Evolutionary conservation across 2,329 filamentous ascomycete species (phyloP).

Genomic region (Neofusicoccum laricinum): DNA sequence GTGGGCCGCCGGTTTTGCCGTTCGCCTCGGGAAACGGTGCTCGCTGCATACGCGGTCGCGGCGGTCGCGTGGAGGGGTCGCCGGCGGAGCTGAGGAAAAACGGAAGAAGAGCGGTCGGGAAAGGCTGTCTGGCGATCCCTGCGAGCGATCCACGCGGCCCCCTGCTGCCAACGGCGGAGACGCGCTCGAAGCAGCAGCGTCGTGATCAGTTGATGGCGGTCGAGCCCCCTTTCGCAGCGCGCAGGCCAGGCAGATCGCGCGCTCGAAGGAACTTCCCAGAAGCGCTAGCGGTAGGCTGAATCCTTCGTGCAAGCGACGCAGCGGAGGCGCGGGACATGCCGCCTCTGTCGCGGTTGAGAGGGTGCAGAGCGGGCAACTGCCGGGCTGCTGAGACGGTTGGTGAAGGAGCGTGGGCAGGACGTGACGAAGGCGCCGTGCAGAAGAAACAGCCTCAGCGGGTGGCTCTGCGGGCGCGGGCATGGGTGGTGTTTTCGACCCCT

Average conservation of each 20-base stretch:
- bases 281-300: conserved; percentile 10
- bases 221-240: neutral
- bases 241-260: conserved; percentile 6
- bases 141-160: conserved; percentile 14
- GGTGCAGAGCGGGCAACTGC: neutral
- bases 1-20: conserved; percentile 4
- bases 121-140: conserved; percentile 11
- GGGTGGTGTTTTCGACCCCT: conserved; percentile 9
- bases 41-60: conserved; percentile 9
- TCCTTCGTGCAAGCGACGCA: conserved; percentile 13
- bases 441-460: conserved; percentile 13
- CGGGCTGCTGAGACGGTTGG: conserved; percentile 8
- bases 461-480: conserved; percentile 10
- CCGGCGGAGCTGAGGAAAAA: conserved; percentile 3
- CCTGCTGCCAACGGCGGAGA: conserved; percentile 9
- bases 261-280: conserved; percentile 11
- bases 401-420: conserved; percentile 2
- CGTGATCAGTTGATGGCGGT: conserved; percentile 5
- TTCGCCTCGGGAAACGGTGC: conserved; percentile 11
- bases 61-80: neutral
- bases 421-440: conserved; percentile 13
- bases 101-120: neutral
- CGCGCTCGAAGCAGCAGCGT: conserved; percentile 11
- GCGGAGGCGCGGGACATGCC: conserved; percentile 11
- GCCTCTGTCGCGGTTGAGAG: neutral